phyloP scores from a whole-genome alignment of 345 rosid genomes.

The Stellera chamaejasme region DNA sequence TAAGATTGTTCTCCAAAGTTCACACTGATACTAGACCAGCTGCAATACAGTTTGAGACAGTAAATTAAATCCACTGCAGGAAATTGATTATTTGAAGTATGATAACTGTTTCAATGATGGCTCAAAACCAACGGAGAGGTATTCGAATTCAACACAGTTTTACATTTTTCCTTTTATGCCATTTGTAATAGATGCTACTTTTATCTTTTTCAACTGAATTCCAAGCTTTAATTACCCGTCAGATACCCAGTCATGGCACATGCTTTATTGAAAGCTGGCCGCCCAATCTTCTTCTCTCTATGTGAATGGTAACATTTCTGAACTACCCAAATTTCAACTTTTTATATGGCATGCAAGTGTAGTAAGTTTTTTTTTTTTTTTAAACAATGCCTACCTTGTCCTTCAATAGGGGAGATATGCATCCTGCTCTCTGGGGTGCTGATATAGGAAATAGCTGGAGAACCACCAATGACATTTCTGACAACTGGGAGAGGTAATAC shows the following conservation, averaged over 20 bases:
- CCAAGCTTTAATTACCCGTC: neutral
- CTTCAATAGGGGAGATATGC: slow-evolving; percentile 65
- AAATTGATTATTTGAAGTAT: slow-evolving; percentile 85
- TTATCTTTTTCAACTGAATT: neutral
- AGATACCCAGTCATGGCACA: slow-evolving; percentile 84
- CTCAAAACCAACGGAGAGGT: slow-evolving; percentile 62
- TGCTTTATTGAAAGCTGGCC: slow-evolving; percentile 69
- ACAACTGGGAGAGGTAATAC: slow-evolving; percentile 60
- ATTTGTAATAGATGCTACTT: neutral
- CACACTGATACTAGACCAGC: neutral
- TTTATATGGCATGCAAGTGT: neutral
- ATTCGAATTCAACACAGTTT: neutral
- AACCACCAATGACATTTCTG: slow-evolving; percentile 73
- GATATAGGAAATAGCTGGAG: slow-evolving; percentile 90
- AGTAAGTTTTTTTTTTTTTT: neutral
- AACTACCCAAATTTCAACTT: neutral
- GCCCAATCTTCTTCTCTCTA: slow-evolving; percentile 70
- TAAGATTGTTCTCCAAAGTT: neutral
- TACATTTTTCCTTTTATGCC: neutral
- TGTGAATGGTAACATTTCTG: slow-evolving; percentile 65
- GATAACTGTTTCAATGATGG: slow-evolving; percentile 74
- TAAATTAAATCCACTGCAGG: slow-evolving; percentile 30
- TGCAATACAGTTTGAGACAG: neutral
- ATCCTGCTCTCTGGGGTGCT: slow-evolving; percentile 87
- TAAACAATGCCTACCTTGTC: neutral